A percentile compares a stretch with the other conserved stretches of the same genome.
phyloP scores from a whole-genome alignment of 495 filamentous ascomycete species.

The Penicillium roqueforti region DNA sequence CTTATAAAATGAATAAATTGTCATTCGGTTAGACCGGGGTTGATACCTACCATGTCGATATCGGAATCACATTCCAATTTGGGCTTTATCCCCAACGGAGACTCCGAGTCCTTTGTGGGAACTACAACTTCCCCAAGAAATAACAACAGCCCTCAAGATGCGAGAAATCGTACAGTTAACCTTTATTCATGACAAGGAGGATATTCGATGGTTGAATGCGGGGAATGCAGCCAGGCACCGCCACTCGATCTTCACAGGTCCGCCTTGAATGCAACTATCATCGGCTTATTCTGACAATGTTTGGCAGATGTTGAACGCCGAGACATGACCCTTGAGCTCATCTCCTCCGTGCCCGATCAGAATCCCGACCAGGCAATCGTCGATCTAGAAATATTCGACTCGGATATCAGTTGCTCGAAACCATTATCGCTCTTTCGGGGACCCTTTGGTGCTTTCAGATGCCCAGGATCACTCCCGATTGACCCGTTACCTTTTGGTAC shows the following conservation, averaged over 20 bases:
- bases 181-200: constrained; percentile 35
- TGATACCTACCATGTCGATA: neutral
- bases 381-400: constrained; percentile 13
- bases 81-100: neutral
- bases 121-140: neutral
- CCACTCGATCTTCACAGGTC: constrained; percentile 19
- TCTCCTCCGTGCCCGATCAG: constrained; percentile 1
- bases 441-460: constrained; percentile 18
- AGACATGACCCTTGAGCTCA: constrained; percentile 12
- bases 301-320: constrained; percentile 16
- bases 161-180: constrained; percentile 3
- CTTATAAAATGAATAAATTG: neutral
- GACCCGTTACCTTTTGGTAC: neutral
- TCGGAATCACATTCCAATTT: neutral
- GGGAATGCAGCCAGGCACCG: constrained; percentile 19
- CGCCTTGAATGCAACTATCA: neutral
- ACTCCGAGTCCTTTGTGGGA: neutral
- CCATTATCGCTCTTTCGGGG: constrained; percentile 12
- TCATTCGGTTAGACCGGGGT: neutral
- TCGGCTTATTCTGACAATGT: neutral
- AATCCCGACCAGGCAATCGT: constrained; percentile 9
- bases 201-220: constrained; percentile 15
- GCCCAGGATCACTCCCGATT: neutral
- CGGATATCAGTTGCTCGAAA: neutral
- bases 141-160: neutral